Evolutionary conservation across 169 alveolate species (phyloP).

Genomic region (Plasmodium fragile): DNA sequence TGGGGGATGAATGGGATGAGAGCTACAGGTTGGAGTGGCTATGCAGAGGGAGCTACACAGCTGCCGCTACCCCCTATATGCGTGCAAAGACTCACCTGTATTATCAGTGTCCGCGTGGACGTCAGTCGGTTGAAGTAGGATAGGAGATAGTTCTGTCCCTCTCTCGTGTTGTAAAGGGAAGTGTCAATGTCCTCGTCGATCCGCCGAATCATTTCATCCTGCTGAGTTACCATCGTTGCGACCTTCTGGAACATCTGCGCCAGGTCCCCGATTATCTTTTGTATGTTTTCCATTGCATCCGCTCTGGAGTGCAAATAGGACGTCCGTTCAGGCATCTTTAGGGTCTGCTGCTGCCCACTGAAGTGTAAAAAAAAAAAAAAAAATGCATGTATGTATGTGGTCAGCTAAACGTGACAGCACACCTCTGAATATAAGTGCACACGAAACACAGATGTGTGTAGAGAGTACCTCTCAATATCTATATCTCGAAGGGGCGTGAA

Average conservation of each 20-base stretch:
- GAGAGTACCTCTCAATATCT: conserved; percentile 39
- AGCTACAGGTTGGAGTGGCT: neutral
- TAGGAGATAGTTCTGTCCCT: conserved; percentile 75
- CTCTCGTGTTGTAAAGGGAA: conserved; percentile 79
- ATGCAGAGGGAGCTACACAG: neutral
- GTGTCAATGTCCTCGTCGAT: conserved; percentile 84
- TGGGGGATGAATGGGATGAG: neutral
- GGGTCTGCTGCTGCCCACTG: conserved; percentile 52
- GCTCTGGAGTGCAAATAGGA: conserved; percentile 68
- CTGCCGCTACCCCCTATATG: neutral
- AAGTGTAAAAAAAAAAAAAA: neutral
- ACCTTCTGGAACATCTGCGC: conserved; percentile 86
- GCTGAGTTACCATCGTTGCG: conserved; percentile 84
- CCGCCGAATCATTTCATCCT: conserved; percentile 86
- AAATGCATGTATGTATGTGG: neutral
- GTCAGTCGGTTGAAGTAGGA: conserved; percentile 30
- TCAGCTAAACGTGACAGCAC: neutral
- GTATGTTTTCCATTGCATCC: conserved; percentile 86
- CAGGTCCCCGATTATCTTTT: conserved; percentile 85
- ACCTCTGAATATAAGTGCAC: no score
- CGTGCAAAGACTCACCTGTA: conserved; percentile 25
- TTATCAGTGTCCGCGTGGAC: conserved; percentile 43
- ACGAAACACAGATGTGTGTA: neutral
- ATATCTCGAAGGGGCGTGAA: conserved; percentile 47
- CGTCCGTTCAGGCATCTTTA: conserved; percentile 1